Percentiles rank a stretch among this genome's conserved stretches.
Conservation (phyloP, 192 early-diverging fungal species). For the Coemansia guatemalensis region DNA sequence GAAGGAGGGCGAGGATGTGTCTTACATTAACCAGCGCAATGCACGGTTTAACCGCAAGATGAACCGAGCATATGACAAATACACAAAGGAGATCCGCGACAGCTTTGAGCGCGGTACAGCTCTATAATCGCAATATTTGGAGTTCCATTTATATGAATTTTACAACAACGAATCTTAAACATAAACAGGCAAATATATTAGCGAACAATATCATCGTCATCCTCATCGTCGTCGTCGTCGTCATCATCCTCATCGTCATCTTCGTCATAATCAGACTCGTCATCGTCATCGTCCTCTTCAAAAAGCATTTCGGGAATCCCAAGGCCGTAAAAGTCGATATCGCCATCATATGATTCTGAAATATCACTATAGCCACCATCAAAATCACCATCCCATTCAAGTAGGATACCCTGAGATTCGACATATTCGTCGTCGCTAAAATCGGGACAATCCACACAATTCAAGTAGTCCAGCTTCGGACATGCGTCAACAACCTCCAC, state of each 20-base stretch:
- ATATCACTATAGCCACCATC: not conserved
- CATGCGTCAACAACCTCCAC: conserved; percentile 1
- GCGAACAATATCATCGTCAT: not conserved
- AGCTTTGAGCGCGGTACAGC: conserved; percentile 86
- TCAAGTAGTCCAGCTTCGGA: not conserved
- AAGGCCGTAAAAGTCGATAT: too few species aligned
- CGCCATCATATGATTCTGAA: too few species aligned
- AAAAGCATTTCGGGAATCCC: too few species aligned
- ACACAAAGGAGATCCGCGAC: conserved; percentile 91
- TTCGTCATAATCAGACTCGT: not conserved
- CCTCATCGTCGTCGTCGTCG: not conserved
- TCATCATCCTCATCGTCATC: not conserved
- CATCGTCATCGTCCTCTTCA: not conserved
- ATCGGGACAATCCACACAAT: not conserved
- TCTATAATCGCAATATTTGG: conserved; percentile 34
- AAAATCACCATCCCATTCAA: not conserved
- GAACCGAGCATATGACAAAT: conserved; percentile 89
- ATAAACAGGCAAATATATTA: not conserved
- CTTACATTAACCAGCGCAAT: conserved; percentile 97
- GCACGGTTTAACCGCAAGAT: conserved; percentile 97
- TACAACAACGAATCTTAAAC: not conserved
- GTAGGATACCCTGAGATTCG: not conserved
- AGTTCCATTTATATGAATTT: not conserved
- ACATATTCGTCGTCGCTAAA: conserved; percentile 4
- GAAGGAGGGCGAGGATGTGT: conserved; percentile 83